Conservation (phyloP, 2,329 filamentous ascomycete species). For the Alternaria infectoria region DNA sequence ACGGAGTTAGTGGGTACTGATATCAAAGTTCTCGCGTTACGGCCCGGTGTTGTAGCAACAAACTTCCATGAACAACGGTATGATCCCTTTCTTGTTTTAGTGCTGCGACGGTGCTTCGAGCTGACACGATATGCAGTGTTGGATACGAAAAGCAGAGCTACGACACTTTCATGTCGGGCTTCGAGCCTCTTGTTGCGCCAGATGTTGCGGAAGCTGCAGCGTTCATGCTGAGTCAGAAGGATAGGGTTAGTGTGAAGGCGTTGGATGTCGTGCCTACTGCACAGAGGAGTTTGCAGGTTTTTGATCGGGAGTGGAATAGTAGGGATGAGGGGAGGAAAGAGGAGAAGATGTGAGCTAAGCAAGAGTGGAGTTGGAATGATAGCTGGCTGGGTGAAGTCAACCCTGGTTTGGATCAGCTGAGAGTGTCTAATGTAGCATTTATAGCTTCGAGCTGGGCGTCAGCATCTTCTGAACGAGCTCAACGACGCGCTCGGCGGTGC, state of each 20-base stretch:
- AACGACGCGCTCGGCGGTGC: conserved; percentile 50
- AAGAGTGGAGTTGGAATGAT: neutral
- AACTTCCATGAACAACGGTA: conserved; percentile 56
- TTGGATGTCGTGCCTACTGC: conserved; percentile 56
- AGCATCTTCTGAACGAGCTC: conserved; percentile 47
- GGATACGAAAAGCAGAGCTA: conserved; percentile 53
- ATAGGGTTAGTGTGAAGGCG: conserved; percentile 54
- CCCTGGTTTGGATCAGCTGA: neutral
- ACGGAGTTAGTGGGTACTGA: conserved; percentile 56
- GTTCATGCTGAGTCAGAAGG: conserved; percentile 52
- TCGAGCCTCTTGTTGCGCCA: conserved; percentile 51
- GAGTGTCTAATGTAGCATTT: neutral
- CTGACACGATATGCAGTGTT: conserved; percentile 28
- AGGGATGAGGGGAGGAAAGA: conserved; percentile 7
- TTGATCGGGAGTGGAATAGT: conserved; percentile 46
- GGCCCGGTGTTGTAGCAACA: conserved; percentile 57
- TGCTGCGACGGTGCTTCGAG: neutral
- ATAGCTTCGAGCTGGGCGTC: conserved; percentile 33
- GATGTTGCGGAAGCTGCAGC: conserved; percentile 54
- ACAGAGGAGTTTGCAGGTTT: conserved; percentile 47
- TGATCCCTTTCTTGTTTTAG: no score
- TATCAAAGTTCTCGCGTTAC: conserved; percentile 55
- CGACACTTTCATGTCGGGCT: conserved; percentile 55
- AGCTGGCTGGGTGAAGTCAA: neutral
- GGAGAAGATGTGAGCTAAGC: neutral